These are phyloP conservation scores for Amanita muscaria DNA, from an alignment of 768 basidiomycete species.

Conservation along the genomic window DNA sequence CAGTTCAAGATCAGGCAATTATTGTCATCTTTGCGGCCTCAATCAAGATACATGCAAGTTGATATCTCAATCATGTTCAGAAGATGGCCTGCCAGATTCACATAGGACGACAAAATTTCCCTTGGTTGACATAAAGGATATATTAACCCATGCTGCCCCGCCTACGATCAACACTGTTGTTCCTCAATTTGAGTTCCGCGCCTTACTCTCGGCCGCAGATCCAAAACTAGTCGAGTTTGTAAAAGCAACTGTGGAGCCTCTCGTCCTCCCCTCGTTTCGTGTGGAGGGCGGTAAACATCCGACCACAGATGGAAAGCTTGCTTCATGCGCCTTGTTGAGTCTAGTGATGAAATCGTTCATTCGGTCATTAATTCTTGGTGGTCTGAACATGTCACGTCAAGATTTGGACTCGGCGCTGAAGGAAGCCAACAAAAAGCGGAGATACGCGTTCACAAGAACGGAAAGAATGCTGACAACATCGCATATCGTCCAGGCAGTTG, in stretches of 20 bases:
- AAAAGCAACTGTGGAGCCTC: not conserved
- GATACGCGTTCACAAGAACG: conserved; percentile 10
- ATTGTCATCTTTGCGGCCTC: not conserved
- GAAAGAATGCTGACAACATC: conserved; percentile 30
- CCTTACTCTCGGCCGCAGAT: not conserved
- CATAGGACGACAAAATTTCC: not conserved
- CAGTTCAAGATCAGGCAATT: not conserved
- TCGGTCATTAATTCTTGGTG: conserved; percentile 26
- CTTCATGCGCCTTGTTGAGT: conserved; percentile 33
- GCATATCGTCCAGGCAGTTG: conserved; percentile 34
- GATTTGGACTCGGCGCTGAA: conserved; percentile 12
- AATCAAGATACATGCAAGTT: not conserved
- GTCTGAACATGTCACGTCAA: conserved; percentile 17
- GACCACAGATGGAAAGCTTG: conserved; percentile 27
- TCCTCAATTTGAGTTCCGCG: not conserved
- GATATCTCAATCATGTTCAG: not conserved
- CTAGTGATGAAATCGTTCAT: conserved; percentile 27
- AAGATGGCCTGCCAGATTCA: not conserved
- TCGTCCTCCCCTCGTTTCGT: conserved; percentile 6
- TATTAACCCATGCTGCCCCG: not conserved
- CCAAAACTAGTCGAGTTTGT: not conserved
- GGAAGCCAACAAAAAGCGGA: conserved; percentile 12
- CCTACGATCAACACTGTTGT: not conserved
- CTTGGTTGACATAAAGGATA: not conserved
- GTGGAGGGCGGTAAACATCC: conserved; percentile 19